Evolutionary conservation across 2,329 filamentous ascomycete genomes (phyloP), one percentile per base, ranked within the genome.

Genomic region (Chrysoporthe cubensis): DNA sequence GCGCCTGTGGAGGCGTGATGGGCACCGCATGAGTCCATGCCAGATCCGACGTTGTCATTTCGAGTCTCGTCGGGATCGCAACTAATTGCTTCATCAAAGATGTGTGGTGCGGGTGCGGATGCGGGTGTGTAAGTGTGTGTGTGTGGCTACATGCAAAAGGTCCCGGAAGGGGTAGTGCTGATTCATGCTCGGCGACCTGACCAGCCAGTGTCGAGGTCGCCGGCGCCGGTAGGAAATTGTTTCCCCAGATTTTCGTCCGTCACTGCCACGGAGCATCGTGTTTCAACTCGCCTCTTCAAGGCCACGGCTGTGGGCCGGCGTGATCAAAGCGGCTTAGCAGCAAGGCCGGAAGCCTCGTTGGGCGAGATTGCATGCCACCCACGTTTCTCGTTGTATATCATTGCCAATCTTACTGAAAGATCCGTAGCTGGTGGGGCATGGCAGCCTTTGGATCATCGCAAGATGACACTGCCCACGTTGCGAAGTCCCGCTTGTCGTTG

Each of bases 361-460:
- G 43, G 14, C 14, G 44, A 37, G 44, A 48, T 48, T 62, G 44
- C 43, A 40, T 50, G 44, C 40, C 32, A 46, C 43, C 59, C 59
- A 62, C 44, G 43, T 57, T 57, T 57, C 32, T 40, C 54, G 34
- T 37, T 44, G 59, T 62, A 44, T 44, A 62, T 46, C 59, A 64
- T 56, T 56, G 62, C 48, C 62, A 64, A 64, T 64, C 40, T 64
- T 44, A 64, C 48, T 26, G 50, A 56, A n/a, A 44, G 40, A 44
- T 56, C 50, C 50, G 50, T 64, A 56, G 26, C 50, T 5, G 50
- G 50, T 54, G 50, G 50, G 50, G 16, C 50, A 32, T 4, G 26
- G 50, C 50, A 54, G 26, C 48, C 26, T 54, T 16, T n/a, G 58
- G 26, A 61, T 61, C 40, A 61, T 44, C 42, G 44, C 13, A 48